Conservation (phyloP, 306 rosid genomes). For the Vicia villosa region DNA sequence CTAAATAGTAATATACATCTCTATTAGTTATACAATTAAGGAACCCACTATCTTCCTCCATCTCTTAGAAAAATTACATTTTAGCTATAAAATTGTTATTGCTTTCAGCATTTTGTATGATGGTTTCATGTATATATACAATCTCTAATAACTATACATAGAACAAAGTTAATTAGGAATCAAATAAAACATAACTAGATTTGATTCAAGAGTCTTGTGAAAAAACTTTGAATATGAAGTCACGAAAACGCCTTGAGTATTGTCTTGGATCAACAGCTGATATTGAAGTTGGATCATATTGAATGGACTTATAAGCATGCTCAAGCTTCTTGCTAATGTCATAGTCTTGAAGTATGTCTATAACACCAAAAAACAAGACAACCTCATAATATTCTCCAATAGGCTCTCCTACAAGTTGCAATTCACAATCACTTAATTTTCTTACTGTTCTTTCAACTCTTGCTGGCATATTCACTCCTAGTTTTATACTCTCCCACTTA, state of each 20-base stretch:
- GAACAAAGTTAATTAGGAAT: constrained; percentile 15
- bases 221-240: constrained; percentile 72
- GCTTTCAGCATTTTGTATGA: constrained; percentile 24
- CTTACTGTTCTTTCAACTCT: constrained; percentile 74
- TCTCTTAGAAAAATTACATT: constrained; percentile 3
- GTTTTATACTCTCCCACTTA: constrained; percentile 76
- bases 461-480: constrained; percentile 89
- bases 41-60: neutral
- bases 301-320: constrained; percentile 88
- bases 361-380: constrained; percentile 72
- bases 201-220: constrained; percentile 51
- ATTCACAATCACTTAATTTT: constrained; percentile 52
- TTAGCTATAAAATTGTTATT: neutral
- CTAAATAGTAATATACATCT: constrained; percentile 37
- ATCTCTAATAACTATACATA: constrained; percentile 1
- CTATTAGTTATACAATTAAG: constrained; percentile 18
- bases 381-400: constrained; percentile 81
- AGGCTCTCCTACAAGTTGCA: constrained; percentile 76
- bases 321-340: constrained; percentile 90
- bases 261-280: constrained; percentile 94
- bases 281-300: constrained; percentile 77
- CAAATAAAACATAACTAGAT: neutral
- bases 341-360: constrained; percentile 89
- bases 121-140: constrained; percentile 1
- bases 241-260: constrained; percentile 88